Evolutionary conservation across 768 basidiomycete genomes (phyloP).

Genomic region (Russula brevipes): DNA sequence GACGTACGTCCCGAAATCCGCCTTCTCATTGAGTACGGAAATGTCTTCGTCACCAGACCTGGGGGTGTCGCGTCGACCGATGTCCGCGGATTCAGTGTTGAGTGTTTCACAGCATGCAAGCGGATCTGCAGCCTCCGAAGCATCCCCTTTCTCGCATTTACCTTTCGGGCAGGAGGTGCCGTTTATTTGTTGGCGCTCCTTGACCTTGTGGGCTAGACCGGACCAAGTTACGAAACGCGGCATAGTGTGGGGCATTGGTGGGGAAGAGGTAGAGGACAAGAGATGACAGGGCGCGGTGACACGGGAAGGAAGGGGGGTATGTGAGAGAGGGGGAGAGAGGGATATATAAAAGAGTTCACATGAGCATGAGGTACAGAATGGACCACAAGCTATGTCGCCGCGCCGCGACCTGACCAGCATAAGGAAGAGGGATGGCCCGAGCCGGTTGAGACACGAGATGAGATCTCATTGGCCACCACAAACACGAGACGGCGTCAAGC

Average conservation of each 20-base stretch:
- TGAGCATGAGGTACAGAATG: background rate
- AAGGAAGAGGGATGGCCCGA: background rate
- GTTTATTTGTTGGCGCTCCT: background rate
- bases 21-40: background rate
- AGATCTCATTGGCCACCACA: no score
- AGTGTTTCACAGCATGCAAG: background rate
- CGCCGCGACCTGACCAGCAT: no score
- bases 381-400: background rate
- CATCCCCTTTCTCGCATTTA: background rate
- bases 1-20: background rate
- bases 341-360: background rate
- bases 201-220: background rate
- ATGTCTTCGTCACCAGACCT: background rate
- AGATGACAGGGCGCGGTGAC: no score
- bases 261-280: background rate
- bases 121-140: background rate
- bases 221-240: conserved; percentile 1
- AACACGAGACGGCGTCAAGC: no score
- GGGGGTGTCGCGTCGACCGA: background rate
- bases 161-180: background rate
- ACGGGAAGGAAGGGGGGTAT: background rate
- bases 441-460: no score
- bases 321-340: no score
- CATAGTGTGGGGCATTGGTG: background rate
- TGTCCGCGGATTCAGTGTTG: background rate